These are phyloP conservation scores for Silybum marianum DNA, from an alignment of 129 eudicot species.

Conservation along the genomic window DNA sequence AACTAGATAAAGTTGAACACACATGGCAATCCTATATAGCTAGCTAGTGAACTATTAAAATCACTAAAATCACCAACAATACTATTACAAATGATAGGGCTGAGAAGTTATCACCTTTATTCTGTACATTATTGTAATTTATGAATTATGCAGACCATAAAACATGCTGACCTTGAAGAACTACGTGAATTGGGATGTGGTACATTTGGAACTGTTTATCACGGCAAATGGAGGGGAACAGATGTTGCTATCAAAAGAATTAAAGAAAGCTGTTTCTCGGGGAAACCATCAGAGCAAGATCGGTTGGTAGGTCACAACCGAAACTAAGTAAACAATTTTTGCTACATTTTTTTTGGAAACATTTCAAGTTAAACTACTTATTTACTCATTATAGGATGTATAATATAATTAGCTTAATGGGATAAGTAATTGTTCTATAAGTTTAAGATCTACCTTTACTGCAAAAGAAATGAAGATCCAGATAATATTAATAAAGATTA, in stretches of 20 bases:
- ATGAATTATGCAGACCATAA: conserved; percentile 56
- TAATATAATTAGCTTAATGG: no score
- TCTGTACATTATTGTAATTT: neutral
- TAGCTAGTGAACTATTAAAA: no score
- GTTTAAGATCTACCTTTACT: no score
- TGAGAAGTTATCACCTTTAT: neutral
- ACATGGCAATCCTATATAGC: no score
- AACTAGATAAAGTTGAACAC: no score
- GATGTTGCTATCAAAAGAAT: conserved; percentile 80
- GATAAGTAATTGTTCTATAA: no score
- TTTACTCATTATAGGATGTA: neutral
- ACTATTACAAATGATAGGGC: neutral
- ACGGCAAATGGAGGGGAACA: conserved; percentile 88
- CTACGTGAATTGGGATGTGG: conserved; percentile 76
- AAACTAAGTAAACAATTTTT: neutral
- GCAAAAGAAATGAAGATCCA: no score
- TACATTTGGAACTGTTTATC: conserved; percentile 80
- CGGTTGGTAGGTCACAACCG: conserved; percentile 43
- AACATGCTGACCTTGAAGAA: conserved; percentile 70
- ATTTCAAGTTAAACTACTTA: neutral
- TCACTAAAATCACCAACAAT: neutral
- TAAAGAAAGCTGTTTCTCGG: conserved; percentile 69
- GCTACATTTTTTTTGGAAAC: neutral
- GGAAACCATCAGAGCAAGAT: conserved; percentile 67
- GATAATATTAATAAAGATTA: neutral